Evolutionary conservation across 768 basidiomycete genomes (phyloP).

Genomic region (Gloeophyllum trabeum): DNA sequence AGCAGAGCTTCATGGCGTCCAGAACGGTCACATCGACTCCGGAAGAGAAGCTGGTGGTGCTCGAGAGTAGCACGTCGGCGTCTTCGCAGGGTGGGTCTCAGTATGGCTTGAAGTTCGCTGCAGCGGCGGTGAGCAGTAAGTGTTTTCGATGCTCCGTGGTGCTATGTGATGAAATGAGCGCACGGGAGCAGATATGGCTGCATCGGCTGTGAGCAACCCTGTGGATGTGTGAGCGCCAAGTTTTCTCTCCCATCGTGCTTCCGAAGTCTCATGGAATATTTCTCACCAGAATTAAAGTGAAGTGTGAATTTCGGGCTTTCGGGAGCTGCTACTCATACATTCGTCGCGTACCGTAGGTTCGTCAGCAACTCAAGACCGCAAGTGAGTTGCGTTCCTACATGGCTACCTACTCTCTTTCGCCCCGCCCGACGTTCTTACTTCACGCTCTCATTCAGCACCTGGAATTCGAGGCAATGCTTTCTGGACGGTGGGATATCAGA

Average conservation of each 20-base stretch:
- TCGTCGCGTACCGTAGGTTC: slow-evolving; percentile 12
- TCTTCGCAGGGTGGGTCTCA: no score
- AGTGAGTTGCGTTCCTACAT: slow-evolving; percentile 7
- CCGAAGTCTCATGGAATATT: not conserved
- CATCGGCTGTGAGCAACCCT: slow-evolving; percentile 22
- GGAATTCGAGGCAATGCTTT: slow-evolving; percentile 18
- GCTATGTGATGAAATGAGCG: not conserved
- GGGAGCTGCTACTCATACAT: not conserved
- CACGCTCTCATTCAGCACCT: slow-evolving; percentile 11
- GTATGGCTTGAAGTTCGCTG: slow-evolving; percentile 17
- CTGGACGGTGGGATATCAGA: slow-evolving; percentile 21
- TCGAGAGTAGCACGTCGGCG: no score
- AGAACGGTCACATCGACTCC: no score
- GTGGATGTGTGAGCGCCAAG: slow-evolving; percentile 18
- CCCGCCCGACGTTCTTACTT: not conserved
- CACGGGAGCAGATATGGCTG: slow-evolving; percentile 18
- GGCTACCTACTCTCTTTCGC: not conserved
- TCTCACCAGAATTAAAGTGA: slow-evolving; percentile 16
- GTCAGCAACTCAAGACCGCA: slow-evolving; percentile 22
- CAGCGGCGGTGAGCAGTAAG: slow-evolving; percentile 19
- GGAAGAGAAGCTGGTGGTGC: no score
- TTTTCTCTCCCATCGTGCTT: not conserved
- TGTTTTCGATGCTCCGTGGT: not conserved
- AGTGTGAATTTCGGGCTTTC: not conserved
- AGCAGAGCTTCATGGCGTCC: no score